These are phyloP conservation scores for Moesziomyces parantarcticus DNA, from an alignment of 1,284 basidiomycete genomes.

Conservation along the genomic window DNA sequence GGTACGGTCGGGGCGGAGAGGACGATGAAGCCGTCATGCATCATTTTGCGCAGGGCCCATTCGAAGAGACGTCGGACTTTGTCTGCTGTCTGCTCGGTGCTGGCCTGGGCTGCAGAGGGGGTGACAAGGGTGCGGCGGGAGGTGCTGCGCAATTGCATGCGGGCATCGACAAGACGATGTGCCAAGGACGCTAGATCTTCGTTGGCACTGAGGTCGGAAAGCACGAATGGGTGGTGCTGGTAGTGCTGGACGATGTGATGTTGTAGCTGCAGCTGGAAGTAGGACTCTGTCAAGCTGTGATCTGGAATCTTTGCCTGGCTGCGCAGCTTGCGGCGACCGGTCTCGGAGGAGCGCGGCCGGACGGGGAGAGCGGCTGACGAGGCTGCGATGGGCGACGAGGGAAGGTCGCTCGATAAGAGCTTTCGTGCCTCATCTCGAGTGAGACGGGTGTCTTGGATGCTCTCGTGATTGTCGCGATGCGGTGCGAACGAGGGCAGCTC, in stretches of 20 bases:
- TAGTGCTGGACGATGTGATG: conserved; percentile 24
- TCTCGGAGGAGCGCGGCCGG: conserved; percentile 1
- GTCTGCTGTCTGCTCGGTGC: conserved; percentile 16
- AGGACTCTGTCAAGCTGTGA: conserved; percentile 28
- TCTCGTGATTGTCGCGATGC: background rate
- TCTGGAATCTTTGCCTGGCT: conserved; percentile 33
- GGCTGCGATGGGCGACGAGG: conserved; percentile 1
- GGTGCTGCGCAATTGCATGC: conserved; percentile 17
- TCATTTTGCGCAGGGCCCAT: conserved; percentile 45
- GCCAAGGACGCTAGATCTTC: conserved; percentile 17
- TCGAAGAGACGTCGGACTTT: conserved; percentile 38
- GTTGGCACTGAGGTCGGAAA: conserved; percentile 13
- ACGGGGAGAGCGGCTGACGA: background rate
- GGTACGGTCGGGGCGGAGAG: conserved; percentile 8
- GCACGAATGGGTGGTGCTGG: conserved; percentile 6
- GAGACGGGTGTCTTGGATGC: conserved; percentile 3
- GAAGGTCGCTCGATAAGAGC: conserved; percentile 9
- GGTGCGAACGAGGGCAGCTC: background rate
- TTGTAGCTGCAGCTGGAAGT: conserved; percentile 47
- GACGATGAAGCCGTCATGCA: conserved; percentile 47
- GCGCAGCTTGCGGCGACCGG: conserved; percentile 16
- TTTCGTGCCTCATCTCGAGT: conserved; percentile 22
- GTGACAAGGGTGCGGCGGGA: conserved; percentile 4
- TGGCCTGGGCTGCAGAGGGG: background rate
- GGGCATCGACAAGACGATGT: conserved; percentile 26